Base-by-base conservation (phyloP, 495 filamentous ascomycete species). In the Trypethelium eluteriae region DNA sequence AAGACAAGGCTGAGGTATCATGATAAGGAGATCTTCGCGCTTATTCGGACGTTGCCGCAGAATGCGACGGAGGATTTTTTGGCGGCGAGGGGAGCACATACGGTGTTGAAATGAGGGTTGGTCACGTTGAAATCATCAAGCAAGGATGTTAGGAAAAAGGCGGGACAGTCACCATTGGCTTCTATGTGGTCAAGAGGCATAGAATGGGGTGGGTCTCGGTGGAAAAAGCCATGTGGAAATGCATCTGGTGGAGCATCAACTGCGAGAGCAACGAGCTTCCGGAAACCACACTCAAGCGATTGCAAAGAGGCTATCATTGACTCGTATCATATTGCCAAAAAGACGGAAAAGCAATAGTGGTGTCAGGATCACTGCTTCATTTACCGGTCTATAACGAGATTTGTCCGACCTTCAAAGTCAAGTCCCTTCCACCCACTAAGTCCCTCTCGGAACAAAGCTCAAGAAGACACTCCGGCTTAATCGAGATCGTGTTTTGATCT, bases 1-100 rank as follows among this genome's bases (percentile, higher is more conserved):
- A 98, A 98, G 81, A 93, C 92, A 12, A 84, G 92, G 62, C 76
- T 98, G 70, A 81, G 92, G 41, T 98, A 97, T 76, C 88, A 93
- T 72, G 84, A 97, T 74, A 86, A 83, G 73, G 94, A 98, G 80
- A 84, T 97, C 38, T 98, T 95, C 79, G 82, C 81, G 16, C 86
- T 89, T 32, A 85, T 97, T 44, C 82, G 91, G 67, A 85, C 80
- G 16, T 74, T 98, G 67, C 86, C 85, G 2, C 90, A 92, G 69
- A 89, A 89, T 14, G 83, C 87, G 10, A 86, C 89, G 7, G 94
- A 98, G 79, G 86, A 85, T 68, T 97, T 93, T 76, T 78, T 98
- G 61, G 93, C 92, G 72, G 85, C 92, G 7, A 83, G 94, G 70
- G 93, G 91, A 32, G 94, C 94, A 12, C 92, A 98, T 79, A 91